Conservation (phyloP, 192 early-diverging fungal genomes). For the Entomortierella parvispora region DNA sequence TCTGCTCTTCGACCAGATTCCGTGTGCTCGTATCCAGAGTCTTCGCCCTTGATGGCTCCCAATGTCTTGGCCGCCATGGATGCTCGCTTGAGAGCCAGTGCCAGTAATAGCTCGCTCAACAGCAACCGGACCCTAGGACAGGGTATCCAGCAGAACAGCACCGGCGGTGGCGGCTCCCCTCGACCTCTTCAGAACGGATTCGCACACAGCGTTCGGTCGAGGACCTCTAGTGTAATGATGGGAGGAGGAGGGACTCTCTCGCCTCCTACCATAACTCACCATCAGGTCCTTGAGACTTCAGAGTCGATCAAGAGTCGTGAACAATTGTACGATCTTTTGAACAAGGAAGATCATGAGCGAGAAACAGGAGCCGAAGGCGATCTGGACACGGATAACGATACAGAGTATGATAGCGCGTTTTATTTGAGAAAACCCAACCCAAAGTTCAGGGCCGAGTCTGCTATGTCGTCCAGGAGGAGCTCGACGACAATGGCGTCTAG, state of each 20-base stretch:
- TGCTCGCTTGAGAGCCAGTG: conserved; percentile 9
- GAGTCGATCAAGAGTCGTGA: conserved; percentile 15
- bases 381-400: neutral
- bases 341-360: conserved; percentile 2
- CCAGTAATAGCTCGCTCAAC: neutral
- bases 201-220: neutral
- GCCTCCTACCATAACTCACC: conserved; percentile 8
- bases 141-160: too few species aligned
- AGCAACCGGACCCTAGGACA: too few species aligned
- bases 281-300: conserved; percentile 2
- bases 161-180: neutral
- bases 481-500: conserved; percentile 6
- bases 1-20: conserved; percentile 10
- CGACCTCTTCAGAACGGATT: neutral
- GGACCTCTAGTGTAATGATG: neutral
- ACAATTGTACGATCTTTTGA: conserved; percentile 17
- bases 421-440: conserved; percentile 10
- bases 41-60: conserved; percentile 18
- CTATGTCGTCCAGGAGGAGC: conserved; percentile 3
- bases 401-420: neutral
- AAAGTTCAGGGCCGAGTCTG: neutral
- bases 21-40: conserved; percentile 11
- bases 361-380: neutral
- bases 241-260: neutral
- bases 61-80: conserved; percentile 21